Conservation (phyloP, 345 rosid species). For the Firmiana major region DNA sequence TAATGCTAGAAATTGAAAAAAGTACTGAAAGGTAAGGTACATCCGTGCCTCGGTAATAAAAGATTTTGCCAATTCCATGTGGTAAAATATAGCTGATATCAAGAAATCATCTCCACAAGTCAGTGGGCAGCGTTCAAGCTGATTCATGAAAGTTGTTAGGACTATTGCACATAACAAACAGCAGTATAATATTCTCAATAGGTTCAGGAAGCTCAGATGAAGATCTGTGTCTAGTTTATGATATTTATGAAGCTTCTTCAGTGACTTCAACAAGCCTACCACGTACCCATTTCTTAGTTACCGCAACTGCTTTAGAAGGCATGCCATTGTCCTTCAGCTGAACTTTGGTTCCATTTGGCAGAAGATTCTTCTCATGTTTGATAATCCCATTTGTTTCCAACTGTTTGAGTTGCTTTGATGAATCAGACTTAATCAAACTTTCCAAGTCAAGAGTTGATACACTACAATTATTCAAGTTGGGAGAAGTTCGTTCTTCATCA, state of each 20-base stretch:
- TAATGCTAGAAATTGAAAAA: too few species aligned
- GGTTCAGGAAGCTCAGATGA: slow-evolving; percentile 2
- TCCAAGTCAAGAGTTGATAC: slow-evolving; percentile 27
- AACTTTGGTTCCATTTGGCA: slow-evolving; percentile 37
- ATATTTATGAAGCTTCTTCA: slow-evolving; percentile 8
- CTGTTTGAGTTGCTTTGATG: slow-evolving; percentile 14
- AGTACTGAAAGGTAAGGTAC: not conserved
- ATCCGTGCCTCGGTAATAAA: not conserved
- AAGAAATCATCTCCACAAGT: not conserved
- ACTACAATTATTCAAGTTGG: slow-evolving; percentile 27
- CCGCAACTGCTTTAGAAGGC: slow-evolving; percentile 23
- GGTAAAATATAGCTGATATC: not conserved
- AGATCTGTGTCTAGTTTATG: not conserved
- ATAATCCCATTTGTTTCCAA: slow-evolving; percentile 31
- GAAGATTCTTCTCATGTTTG: slow-evolving; percentile 14
- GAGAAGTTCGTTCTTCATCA: slow-evolving; percentile 29
- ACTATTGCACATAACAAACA: not conserved
- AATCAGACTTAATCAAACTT: slow-evolving; percentile 24
- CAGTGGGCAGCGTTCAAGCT: not conserved
- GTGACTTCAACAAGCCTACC: slow-evolving; percentile 72
- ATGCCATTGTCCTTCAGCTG: slow-evolving; percentile 22
- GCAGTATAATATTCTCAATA: not conserved
- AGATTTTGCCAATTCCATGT: not conserved
- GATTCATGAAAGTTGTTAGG: not conserved
- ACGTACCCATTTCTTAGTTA: slow-evolving; percentile 76